Conservation (phyloP, 306 rosid species). For the Fagus sylvatica region DNA sequence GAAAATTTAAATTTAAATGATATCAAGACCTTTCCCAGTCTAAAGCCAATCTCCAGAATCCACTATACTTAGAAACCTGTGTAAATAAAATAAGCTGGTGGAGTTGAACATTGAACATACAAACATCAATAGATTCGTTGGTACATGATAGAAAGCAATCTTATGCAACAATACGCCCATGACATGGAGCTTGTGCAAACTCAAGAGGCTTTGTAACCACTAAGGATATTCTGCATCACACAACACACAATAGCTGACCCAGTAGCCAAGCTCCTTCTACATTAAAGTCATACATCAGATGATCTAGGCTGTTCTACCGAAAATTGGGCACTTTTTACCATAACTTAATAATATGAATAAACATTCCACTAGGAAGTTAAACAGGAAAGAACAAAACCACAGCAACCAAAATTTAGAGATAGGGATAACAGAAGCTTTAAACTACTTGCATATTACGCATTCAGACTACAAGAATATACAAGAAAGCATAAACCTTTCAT, state of each 20-base stretch:
- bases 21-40: too few species aligned
- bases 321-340: not conserved
- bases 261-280: not conserved
- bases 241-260: not conserved
- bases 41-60: not conserved
- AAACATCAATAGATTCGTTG: not conserved
- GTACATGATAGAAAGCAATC: constrained; percentile 1
- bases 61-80: not conserved
- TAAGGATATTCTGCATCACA: not conserved
- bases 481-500: not conserved
- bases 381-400: not conserved
- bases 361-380: not conserved
- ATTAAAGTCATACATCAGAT: not conserved
- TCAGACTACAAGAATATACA: not conserved
- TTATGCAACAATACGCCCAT: not conserved
- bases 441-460: not conserved
- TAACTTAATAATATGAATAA: not conserved
- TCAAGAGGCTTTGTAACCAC: not conserved
- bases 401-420: not conserved
- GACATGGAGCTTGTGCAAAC: not conserved
- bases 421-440: not conserved
- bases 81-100: not conserved
- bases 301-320: not conserved
- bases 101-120: not conserved
- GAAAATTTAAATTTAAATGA: not conserved